Conservation (phyloP, 1,139 yeast genomes). For the Ogataea hybrid region DNA sequence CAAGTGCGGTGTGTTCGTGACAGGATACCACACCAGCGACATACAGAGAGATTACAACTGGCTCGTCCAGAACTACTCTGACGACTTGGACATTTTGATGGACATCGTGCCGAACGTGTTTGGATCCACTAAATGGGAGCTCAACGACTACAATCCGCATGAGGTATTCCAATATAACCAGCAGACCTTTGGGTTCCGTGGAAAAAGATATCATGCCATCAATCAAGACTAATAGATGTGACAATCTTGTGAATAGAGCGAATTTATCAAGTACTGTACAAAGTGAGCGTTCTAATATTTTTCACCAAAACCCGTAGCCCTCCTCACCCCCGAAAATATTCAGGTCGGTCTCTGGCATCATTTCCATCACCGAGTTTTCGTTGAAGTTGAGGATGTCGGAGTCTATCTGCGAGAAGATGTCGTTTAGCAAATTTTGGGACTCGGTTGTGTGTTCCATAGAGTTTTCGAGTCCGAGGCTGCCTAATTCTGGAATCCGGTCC, state of each 20-base stretch:
- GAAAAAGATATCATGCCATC: conserved; percentile 92
- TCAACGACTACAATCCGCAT: conserved; percentile 87
- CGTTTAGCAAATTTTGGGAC: conserved; percentile 27
- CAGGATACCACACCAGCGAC: conserved; percentile 85
- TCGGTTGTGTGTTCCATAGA: conserved; percentile 1
- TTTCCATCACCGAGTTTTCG: conserved; percentile 9
- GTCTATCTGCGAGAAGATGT: conserved; percentile 29
- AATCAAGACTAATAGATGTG: conserved; percentile 18
- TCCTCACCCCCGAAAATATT: conserved; percentile 21
- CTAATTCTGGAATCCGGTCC: not conserved
- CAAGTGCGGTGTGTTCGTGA: conserved; percentile 86
- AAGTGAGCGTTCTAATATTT: not conserved
- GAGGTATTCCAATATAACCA: conserved; percentile 92
- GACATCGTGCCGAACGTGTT: conserved; percentile 70
- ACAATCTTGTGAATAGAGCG: conserved; percentile 9
- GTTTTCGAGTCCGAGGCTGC: not conserved
- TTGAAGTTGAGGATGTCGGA: conserved; percentile 26
- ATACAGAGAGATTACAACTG: conserved; percentile 67
- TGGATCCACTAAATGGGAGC: conserved; percentile 89
- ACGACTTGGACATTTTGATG: conserved; percentile 81
- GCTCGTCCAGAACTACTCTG: conserved; percentile 61
- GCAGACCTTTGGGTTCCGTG: conserved; percentile 86
- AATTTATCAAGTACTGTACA: conserved; percentile 1
- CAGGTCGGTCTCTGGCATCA: conserved; percentile 12
- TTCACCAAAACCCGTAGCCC: conserved; percentile 27